Conservation (phyloP, 495 filamentous ascomycete genomes). For the Penicillium mononematosum region DNA sequence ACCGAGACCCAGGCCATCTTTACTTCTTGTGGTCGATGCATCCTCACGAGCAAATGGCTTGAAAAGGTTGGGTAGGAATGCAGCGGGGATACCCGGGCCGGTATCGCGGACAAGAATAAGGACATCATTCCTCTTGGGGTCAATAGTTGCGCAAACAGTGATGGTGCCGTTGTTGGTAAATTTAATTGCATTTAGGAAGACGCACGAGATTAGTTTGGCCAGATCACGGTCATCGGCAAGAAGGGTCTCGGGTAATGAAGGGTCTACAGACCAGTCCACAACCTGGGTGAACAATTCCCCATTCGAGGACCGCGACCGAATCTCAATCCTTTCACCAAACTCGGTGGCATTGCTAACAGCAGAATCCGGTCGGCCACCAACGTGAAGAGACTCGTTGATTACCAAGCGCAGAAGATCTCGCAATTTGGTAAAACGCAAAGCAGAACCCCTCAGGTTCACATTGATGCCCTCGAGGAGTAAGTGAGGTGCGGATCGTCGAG, state of each 20-base stretch:
- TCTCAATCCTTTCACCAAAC: constrained; percentile 65
- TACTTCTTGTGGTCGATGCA: constrained; percentile 66
- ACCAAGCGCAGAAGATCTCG: constrained; percentile 66
- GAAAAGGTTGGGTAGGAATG: constrained; percentile 70
- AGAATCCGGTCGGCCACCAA: constrained; percentile 72
- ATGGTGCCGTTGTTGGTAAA: constrained; percentile 74
- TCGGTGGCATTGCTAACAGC: constrained; percentile 58
- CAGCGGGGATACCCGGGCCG: constrained; percentile 68
- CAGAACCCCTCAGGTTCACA: constrained; percentile 37
- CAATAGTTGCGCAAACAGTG: constrained; percentile 54
- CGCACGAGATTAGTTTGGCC: constrained; percentile 70
- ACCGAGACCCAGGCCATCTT: constrained; percentile 72
- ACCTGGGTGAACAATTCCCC: constrained; percentile 57
- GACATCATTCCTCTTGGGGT: constrained; percentile 52
- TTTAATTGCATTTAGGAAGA: constrained; percentile 77
- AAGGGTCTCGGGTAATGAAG: constrained; percentile 63
- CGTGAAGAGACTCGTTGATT: constrained; percentile 67
- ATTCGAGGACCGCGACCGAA: constrained; percentile 57
- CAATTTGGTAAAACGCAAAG: constrained; percentile 58
- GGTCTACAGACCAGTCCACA: constrained; percentile 67
- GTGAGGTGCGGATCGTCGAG: constrained; percentile 43
- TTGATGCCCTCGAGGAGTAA: constrained; percentile 48
- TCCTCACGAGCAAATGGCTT: constrained; percentile 74
- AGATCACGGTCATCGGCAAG: constrained; percentile 70
- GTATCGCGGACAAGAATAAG: constrained; percentile 65